Evolutionary conservation across 345 rosid species (phyloP).

Genomic region (Sisymbrium altissimum): DNA sequence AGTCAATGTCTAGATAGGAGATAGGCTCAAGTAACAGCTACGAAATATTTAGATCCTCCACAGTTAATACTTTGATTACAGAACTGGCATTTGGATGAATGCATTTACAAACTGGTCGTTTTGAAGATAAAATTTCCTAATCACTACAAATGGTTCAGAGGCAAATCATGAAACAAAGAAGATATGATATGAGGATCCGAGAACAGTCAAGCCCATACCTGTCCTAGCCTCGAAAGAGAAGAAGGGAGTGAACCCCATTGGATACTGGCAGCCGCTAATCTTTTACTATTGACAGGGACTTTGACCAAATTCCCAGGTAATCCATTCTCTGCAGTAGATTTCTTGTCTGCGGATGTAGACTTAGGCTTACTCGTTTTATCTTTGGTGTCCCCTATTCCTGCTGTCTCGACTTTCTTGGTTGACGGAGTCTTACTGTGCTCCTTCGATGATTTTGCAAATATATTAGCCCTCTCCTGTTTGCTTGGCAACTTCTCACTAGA

Average conservation of each 20-base stretch:
- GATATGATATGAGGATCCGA: slow-evolving; percentile 19
- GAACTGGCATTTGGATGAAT: background rate
- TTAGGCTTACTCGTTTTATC: slow-evolving; percentile 50
- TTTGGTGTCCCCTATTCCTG: slow-evolving; percentile 53
- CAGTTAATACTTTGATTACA: background rate
- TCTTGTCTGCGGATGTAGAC: slow-evolving; percentile 42
- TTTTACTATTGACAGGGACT: slow-evolving; percentile 62
- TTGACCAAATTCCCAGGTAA: slow-evolving; percentile 71
- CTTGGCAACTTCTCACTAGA: slow-evolving; percentile 58
- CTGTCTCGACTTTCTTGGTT: slow-evolving; percentile 49
- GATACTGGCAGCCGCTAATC: slow-evolving; percentile 61
- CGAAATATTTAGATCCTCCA: background rate
- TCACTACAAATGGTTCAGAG: background rate
- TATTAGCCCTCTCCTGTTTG: slow-evolving; percentile 57
- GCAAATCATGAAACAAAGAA: background rate
- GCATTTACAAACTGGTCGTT: background rate
- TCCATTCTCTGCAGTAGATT: slow-evolving; percentile 56
- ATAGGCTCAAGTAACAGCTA: background rate
- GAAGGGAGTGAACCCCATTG: slow-evolving; percentile 80
- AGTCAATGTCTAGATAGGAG: too few species aligned
- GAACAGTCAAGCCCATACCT: slow-evolving; percentile 46
- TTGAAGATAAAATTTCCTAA: background rate
- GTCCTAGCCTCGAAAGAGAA: slow-evolving; percentile 83
- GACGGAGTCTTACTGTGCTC: slow-evolving; percentile 52
- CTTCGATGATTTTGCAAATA: slow-evolving; percentile 47